Evolutionary conservation across 805 yeast genomes (phyloP), one percentile per base, ranked within the genome.

Genomic region (Yamadazyma endophytica): DNA sequence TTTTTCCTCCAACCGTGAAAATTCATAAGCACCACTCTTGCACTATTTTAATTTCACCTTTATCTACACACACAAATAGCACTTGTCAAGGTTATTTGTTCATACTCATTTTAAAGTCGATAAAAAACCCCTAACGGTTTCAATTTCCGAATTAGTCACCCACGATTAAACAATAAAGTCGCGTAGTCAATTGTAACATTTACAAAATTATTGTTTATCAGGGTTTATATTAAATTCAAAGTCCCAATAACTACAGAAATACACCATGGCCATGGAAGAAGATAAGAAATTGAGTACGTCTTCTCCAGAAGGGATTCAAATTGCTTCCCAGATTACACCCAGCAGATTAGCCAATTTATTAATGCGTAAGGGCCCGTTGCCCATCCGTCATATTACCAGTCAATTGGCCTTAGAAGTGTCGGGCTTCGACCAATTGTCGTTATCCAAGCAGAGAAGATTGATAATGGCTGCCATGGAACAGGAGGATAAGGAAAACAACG

Each of bases 381-480:
- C 97, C 7, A 89, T 89, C 39, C 77, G 97, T 41, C 89, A 84
- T 55, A 81, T 89, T 42, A 89, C 96, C 3, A 73, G 80, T 23
- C 88, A 85, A 43, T 64, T 89, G 32, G 73, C 87, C 9, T 47
- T 67, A 6, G 86, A 85, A 41, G 86, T 88, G 21, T 80, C 80
- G 1, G 82, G 86, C 18, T 89, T 89, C 54, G 86, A 85, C 34
- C 75, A 75, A 42, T 63, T 89, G 35, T 82, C 94, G 2, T 68
- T 87, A 13, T 84, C 95, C 8, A 89, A 89, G 51, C 96, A 89
- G 58, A 73, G 97, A 50, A 69, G 97, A 37, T 70, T 89, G 35
- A 89, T 89, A 18, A 89, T 89, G 81, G 78, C 88, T 9, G 92
- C 89, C 23, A 72, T 89, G 59, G 96, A 87, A 46, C 73, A 75